phyloP scores from a whole-genome alignment of 805 yeast genomes.

The Yarrowia sp. region DNA sequence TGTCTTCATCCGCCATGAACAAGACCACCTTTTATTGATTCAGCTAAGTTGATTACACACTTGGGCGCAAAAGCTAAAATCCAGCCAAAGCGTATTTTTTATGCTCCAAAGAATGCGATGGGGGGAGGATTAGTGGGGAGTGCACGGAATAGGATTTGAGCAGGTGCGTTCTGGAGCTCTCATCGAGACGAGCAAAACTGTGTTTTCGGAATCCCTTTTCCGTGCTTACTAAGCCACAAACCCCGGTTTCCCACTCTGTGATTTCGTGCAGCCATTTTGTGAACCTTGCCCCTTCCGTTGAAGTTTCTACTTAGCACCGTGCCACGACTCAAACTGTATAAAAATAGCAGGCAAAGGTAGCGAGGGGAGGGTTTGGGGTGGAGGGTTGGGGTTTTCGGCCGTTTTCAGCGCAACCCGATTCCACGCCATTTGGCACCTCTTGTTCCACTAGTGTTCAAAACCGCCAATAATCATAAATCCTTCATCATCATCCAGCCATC shows the following conservation, averaged over 20 bases:
- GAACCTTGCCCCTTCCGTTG: constrained; percentile 38
- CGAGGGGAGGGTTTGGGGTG: background rate
- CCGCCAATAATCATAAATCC: no score
- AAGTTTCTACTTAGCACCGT: constrained; percentile 36
- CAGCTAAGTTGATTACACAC: constrained; percentile 35
- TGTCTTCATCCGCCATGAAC: constrained; percentile 13
- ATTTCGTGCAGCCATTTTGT: constrained; percentile 2
- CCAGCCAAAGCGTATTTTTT: constrained; percentile 34
- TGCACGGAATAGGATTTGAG: no score
- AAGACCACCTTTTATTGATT: constrained; percentile 33
- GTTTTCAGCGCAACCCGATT: no score
- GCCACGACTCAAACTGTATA: constrained; percentile 25
- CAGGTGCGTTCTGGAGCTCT: no score
- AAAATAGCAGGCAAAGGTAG: constrained; percentile 16
- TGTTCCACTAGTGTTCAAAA: no score
- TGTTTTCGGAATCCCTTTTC: background rate
- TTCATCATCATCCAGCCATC: background rate
- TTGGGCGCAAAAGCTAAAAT: constrained; percentile 21
- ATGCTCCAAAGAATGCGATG: constrained; percentile 1
- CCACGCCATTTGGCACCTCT: no score
- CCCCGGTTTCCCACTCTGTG: no score
- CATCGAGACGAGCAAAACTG: background rate
- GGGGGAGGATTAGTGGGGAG: background rate
- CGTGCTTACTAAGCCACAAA: no score
- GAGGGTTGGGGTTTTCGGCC: no score